Conservation (phyloP, 768 basidiomycete species). For the Pholiota conissans region DNA sequence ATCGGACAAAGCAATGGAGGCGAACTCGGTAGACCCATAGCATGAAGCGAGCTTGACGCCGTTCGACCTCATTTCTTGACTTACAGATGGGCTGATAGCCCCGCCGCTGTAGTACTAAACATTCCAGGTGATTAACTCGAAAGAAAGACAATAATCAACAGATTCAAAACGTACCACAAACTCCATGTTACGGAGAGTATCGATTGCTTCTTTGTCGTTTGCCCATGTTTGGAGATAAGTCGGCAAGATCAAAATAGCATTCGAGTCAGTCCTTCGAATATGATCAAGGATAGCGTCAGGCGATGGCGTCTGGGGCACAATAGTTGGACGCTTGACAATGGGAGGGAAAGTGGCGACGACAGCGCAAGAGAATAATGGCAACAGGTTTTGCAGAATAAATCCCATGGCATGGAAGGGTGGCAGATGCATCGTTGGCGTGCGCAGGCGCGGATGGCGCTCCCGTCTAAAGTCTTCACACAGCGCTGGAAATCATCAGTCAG, state of each 20-base stretch:
- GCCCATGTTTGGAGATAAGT: slow-evolving; percentile 34
- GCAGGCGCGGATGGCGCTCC: neutral
- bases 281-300: slow-evolving; percentile 28
- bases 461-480: neutral
- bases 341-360: slow-evolving; percentile 28
- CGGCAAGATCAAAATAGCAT: slow-evolving; percentile 32
- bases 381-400: slow-evolving; percentile 21
- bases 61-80: slow-evolving; percentile 23
- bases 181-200: slow-evolving; percentile 23
- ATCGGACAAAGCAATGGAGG: slow-evolving; percentile 13
- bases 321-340: slow-evolving; percentile 12
- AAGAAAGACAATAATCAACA: neutral
- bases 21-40: slow-evolving; percentile 34
- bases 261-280: slow-evolving; percentile 23
- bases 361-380: slow-evolving; percentile 20
- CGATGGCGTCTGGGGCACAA: slow-evolving; percentile 29
- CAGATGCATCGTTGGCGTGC: slow-evolving; percentile 22
- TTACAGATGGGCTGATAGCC: slow-evolving; percentile 29
- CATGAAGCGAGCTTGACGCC: slow-evolving; percentile 28
- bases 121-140: neutral
- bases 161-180: slow-evolving; percentile 22
- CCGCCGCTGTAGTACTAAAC: slow-evolving; percentile 30
- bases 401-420: slow-evolving; percentile 35
- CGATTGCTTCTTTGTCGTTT: slow-evolving; percentile 20
- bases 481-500: neutral